Conservation (phyloP, 192 early-diverging fungal genomes). For the Dispira simplex region DNA sequence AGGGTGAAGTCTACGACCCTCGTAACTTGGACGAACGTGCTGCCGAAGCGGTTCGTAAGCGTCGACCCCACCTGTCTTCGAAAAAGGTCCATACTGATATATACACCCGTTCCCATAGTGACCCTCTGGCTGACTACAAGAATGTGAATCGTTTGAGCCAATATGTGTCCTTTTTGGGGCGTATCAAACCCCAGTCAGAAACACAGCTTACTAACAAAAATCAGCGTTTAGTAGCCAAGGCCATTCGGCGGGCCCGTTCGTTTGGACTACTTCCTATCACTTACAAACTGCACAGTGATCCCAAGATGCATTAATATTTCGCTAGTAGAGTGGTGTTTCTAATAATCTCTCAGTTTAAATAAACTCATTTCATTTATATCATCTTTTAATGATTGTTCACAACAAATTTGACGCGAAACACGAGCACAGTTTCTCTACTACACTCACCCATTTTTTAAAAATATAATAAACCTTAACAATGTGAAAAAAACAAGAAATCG, state of each 20-base stretch:
- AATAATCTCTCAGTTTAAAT: too few species aligned
- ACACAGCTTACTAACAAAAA: conserved; percentile 41
- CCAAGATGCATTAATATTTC: too few species aligned
- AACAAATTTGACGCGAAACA: too few species aligned
- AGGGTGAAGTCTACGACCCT: conserved; percentile 1
- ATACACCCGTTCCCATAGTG: conserved; percentile 19
- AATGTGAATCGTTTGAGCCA: conserved; percentile 32
- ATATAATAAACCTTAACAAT: too few species aligned
- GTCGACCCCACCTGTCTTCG: not conserved
- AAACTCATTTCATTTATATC: too few species aligned
- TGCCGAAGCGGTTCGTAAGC: not conserved
- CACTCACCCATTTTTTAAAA: too few species aligned
- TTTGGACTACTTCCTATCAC: conserved; percentile 32
- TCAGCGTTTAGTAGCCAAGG: conserved; percentile 40
- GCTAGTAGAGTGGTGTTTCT: too few species aligned
- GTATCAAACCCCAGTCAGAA: conserved; percentile 39
- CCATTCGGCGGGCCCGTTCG: conserved; percentile 42
- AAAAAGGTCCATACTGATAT: conserved; percentile 16
- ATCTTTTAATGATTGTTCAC: too few species aligned
- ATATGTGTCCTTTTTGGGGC: conserved; percentile 44
- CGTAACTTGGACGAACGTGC: not conserved
- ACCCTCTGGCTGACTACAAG: conserved; percentile 31
- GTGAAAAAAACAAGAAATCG: too few species aligned
- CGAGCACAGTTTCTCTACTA: too few species aligned
- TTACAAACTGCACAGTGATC: conserved; percentile 14